Conservation (phyloP, 2,329 filamentous ascomycete species). For the Paraphaeosphaeria sporulosa region DNA sequence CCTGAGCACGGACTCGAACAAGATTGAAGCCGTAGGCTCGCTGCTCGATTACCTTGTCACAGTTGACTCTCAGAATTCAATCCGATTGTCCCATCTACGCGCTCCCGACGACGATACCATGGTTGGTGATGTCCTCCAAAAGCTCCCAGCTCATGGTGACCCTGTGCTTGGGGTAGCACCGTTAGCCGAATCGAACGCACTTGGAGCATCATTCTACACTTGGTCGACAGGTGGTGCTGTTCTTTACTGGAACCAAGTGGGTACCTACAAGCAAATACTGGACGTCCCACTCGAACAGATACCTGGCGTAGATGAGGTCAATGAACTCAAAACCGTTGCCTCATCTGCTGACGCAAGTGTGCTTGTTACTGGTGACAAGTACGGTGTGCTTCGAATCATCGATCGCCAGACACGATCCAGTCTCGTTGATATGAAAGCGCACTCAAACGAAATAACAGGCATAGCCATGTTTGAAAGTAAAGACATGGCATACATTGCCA, state of each 20-base stretch:
- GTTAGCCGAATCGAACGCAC: conserved; percentile 66
- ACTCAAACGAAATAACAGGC: conserved; percentile 83
- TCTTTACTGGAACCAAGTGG: conserved; percentile 81
- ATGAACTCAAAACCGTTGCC: conserved; percentile 66
- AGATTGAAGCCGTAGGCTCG: conserved; percentile 49
- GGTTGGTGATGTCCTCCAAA: conserved; percentile 45
- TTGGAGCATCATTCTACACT: conserved; percentile 80
- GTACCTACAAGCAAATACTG: conserved; percentile 70
- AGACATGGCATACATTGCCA: conserved; percentile 73
- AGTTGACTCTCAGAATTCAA: conserved; percentile 77
- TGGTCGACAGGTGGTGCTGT: conserved; percentile 86
- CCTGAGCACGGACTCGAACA: conserved; percentile 34
- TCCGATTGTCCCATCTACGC: conserved; percentile 67
- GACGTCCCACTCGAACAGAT: conserved; percentile 74
- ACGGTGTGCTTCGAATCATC: conserved; percentile 78
- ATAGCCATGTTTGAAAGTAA: conserved; percentile 76
- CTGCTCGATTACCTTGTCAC: conserved; percentile 53
- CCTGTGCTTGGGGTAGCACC: conserved; percentile 74
- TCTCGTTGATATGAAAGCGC: conserved; percentile 79
- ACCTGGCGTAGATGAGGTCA: conserved; percentile 54
- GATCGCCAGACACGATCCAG: conserved; percentile 68
- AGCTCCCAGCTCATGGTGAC: conserved; percentile 64
- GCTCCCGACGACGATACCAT: conserved; percentile 35
- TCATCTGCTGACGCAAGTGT: conserved; percentile 68
- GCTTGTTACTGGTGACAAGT: conserved; percentile 84